Evolutionary conservation across 352 stramenopile species (phyloP).

Genomic region (Phytophthora aleatoria): DNA sequence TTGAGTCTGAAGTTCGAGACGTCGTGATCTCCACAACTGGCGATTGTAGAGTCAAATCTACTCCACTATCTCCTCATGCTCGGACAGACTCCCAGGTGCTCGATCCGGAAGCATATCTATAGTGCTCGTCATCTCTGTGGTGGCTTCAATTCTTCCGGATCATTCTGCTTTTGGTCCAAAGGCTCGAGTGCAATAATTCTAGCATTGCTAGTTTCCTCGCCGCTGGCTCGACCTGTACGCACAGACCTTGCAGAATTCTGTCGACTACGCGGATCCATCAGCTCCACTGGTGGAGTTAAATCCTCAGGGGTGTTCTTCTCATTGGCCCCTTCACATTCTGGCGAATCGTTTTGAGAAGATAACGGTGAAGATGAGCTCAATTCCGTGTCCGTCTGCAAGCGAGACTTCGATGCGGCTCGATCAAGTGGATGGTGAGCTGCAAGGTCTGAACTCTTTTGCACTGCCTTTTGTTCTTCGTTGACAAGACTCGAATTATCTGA

Average conservation of each 20-base stretch:
- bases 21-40: constrained; percentile 21
- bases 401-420: constrained; percentile 1
- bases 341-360: background rate
- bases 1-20: constrained; percentile 3
- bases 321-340: background rate
- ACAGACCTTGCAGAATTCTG: constrained; percentile 2
- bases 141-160: background rate
- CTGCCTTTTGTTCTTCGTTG: background rate
- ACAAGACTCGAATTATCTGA: background rate
- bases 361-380: background rate
- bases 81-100: background rate
- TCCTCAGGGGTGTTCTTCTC: background rate
- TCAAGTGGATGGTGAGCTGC: constrained; percentile 1
- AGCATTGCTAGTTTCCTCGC: background rate
- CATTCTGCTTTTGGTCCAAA: background rate
- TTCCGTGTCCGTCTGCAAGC: background rate
- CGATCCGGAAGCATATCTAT: background rate
- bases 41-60: background rate
- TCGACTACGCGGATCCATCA: constrained; percentile 6
- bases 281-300: background rate
- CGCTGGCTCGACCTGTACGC: background rate
- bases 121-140: background rate
- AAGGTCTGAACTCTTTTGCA: background rate
- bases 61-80: background rate
- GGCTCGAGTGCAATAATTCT: background rate